Base-by-base conservation (phyloP, 495 filamentous ascomycete genomes). In the Neurospora sp. region DNA sequence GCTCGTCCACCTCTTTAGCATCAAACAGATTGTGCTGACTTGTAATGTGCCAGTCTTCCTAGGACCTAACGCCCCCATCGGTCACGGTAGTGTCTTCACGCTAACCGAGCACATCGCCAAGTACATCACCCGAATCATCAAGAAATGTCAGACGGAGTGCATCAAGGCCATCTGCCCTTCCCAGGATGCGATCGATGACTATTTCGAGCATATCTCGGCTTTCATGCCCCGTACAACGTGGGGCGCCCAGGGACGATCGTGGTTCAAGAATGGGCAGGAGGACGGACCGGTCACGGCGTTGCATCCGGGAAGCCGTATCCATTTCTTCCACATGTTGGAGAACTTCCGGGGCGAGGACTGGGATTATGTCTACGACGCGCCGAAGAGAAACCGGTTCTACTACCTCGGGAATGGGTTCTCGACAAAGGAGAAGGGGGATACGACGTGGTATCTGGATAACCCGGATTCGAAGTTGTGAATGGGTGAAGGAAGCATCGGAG, bases 351-450 rank as follows among this genome's bases (percentile, higher is more conserved):
- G 80, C 48, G 86, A 88, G 79, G 86, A 88, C 75, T 88, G 79
- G 76, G 84, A 85, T 21, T 87, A 82, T 70, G 79, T 78, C 0
- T 85, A 86, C 45, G 80, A 82, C 19, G 72, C 73, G 31, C 72
- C 69, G 15, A 77, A 70, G n/a, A 40, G 73, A 9, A 86, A 86
- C 38, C 73, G 85, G 45, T 86, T 86, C 59, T 37, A 40, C 40
- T 87, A 84, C 71, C 79, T 87, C 4, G 85, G 85, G 2, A 87
- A 88, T 48, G 86, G 86, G 5, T 87, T 84, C 73, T 82, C 83
- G 69, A 79, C 74, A 0, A 82, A 77, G 77, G 85, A 86, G 77
- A 34, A 54, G 17, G 79, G n/a, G 10, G 81, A 86, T 71, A 74
- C 78, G 71, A 81, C 83, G 8, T 86, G 84, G 84, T 86, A 86